Conservation (phyloP, 495 filamentous ascomycete species). For the Chaetomium fimeti region DNA sequence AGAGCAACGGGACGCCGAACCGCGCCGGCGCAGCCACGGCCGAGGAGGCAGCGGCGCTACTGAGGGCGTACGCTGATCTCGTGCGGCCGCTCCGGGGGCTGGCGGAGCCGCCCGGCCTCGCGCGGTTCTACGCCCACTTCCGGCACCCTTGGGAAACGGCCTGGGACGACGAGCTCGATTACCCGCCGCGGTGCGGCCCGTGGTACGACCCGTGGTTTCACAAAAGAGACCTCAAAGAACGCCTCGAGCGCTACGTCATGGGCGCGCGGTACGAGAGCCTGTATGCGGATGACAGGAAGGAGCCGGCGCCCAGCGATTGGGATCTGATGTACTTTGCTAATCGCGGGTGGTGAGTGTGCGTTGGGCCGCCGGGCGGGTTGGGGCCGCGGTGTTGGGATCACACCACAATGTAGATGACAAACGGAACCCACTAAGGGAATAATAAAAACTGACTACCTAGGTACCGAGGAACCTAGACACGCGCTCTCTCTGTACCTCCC, state of each 20-base stretch:
- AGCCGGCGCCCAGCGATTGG: conserved; percentile 10
- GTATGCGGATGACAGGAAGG: conserved; percentile 10
- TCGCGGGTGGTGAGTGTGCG: conserved; percentile 3
- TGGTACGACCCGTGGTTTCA: conserved; percentile 14
- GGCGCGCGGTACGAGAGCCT: conserved; percentile 12
- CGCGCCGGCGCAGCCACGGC: neutral
- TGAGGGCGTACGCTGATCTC: conserved; percentile 8
- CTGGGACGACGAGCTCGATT: neutral
- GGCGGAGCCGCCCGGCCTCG: conserved; percentile 10
- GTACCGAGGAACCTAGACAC: too few species aligned
- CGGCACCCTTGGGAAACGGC: conserved; percentile 7
- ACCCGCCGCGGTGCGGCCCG: conserved; percentile 14
- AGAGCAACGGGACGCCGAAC: conserved; percentile 7
- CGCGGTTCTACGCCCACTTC: conserved; percentile 17
- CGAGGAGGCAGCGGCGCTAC: conserved; percentile 3
- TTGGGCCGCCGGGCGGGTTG: conserved; percentile 10
- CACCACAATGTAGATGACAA: too few species aligned
- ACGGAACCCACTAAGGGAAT: too few species aligned
- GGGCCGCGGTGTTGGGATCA: too few species aligned
- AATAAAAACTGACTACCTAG: too few species aligned
- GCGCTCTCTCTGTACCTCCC: too few species aligned
- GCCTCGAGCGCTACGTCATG: conserved; percentile 8
- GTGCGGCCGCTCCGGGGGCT: conserved; percentile 8
- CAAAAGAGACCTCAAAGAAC: conserved; percentile 11
- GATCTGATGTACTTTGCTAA: conserved; percentile 7